These are phyloP conservation scores for Ulmus americana DNA, from an alignment of 331 rosid genomes.

Conservation along the genomic window DNA sequence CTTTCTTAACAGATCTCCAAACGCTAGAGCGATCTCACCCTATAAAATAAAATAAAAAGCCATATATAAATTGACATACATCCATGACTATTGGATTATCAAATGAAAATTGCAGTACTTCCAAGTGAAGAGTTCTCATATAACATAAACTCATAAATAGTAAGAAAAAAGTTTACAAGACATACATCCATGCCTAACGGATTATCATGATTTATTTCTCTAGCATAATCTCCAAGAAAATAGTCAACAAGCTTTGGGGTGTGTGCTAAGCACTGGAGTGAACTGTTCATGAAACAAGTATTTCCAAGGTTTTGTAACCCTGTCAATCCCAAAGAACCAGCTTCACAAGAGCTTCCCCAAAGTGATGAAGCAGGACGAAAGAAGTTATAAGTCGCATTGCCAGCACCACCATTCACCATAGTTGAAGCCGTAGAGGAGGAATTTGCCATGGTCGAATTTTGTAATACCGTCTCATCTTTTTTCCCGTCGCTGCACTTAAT, in stretches of 20 bases:
- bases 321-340: constrained; percentile 85
- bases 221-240: constrained; percentile 85
- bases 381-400: constrained; percentile 40
- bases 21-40: constrained; percentile 98
- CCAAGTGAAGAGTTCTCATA: background rate
- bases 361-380: constrained; percentile 37
- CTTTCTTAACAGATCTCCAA: constrained; percentile 90
- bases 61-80: background rate
- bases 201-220: constrained; percentile 83
- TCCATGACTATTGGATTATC: background rate
- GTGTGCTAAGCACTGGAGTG: constrained; percentile 92
- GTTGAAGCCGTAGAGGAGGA: constrained; percentile 39
- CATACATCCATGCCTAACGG: constrained; percentile 98
- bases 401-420: constrained; percentile 59
- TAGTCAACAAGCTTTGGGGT: constrained; percentile 96
- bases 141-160: background rate
- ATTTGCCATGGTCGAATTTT: constrained; percentile 22
- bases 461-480: constrained; percentile 45
- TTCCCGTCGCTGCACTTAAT: constrained; percentile 66
- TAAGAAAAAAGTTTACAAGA: constrained; percentile 15
- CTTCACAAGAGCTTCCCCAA: constrained; percentile 65
- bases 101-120: constrained; percentile 13
- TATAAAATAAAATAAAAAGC: constrained; percentile 33
- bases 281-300: constrained; percentile 98
- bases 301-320: constrained; percentile 96